These are phyloP conservation scores for Fusarium pseudograminearum DNA, from an alignment of 2,329 filamentous ascomycete genomes.

Conservation along the genomic window DNA sequence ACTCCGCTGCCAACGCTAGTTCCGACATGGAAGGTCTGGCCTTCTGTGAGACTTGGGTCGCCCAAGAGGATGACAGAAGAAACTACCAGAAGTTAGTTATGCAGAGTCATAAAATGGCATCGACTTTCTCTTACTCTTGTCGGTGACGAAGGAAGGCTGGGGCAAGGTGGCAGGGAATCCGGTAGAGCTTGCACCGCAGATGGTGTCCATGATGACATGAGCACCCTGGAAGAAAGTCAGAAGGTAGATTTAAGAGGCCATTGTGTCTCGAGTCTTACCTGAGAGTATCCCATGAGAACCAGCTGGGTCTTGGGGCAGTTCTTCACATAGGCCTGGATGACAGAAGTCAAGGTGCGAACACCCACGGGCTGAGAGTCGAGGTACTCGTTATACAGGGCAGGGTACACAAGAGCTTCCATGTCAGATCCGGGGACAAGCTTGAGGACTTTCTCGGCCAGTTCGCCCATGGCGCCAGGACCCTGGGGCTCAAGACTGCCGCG, in stretches of 20 bases:
- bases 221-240: slow-evolving; percentile 19
- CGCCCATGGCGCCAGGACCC: slow-evolving; percentile 36
- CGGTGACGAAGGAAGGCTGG: background rate
- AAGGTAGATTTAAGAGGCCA: accelerated
- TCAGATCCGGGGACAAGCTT: slow-evolving; percentile 30
- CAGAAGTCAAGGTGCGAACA: slow-evolving; percentile 8
- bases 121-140: background rate
- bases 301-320: slow-evolving; percentile 35
- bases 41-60: slow-evolving; percentile 27
- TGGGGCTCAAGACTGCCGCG: slow-evolving; percentile 38
- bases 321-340: slow-evolving; percentile 25
- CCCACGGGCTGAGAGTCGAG: slow-evolving; percentile 37
- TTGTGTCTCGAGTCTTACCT: background rate
- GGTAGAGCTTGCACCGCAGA: slow-evolving; percentile 29
- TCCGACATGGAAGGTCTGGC: slow-evolving; percentile 26
- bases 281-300: slow-evolving; percentile 39
- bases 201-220: slow-evolving; percentile 19
- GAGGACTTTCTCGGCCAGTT: slow-evolving; percentile 18
- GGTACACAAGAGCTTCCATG: slow-evolving; percentile 39
- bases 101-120: accelerated
- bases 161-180: slow-evolving; percentile 15
- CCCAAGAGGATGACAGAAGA: slow-evolving; percentile 25
- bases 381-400: slow-evolving; percentile 36
- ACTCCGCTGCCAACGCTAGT: slow-evolving; percentile 32
- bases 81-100: slow-evolving; percentile 2